Percentiles rank a stretch among this genome's conserved stretches.
phyloP scores from a whole-genome alignment of 2,329 filamentous ascomycete species.

The Colletotrichum sp. region DNA sequence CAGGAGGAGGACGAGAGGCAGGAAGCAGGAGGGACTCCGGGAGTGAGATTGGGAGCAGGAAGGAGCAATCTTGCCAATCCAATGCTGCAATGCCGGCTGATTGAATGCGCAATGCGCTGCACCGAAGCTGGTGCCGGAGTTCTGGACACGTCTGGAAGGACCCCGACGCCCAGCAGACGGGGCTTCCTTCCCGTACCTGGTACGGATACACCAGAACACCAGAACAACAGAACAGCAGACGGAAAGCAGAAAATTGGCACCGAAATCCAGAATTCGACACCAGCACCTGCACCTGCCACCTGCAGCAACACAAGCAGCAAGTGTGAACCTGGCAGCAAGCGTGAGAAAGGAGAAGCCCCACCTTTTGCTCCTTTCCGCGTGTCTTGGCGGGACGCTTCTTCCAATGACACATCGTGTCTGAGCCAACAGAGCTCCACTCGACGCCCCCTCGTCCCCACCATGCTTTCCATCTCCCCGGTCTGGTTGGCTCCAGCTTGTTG shows the following conservation, averaged over 20 bases:
- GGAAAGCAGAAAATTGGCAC: neutral
- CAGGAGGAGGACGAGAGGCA: neutral
- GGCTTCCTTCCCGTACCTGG: neutral
- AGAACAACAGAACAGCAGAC: neutral
- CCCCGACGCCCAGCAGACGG: neutral
- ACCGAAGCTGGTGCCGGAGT: neutral
- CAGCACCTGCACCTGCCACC: neutral
- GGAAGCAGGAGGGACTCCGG: neutral
- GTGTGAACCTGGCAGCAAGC: neutral
- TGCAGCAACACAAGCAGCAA: neutral
- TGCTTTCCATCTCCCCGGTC: neutral
- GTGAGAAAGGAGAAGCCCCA: neutral
- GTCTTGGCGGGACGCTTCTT: constrained; percentile 9
- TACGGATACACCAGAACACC: neutral
- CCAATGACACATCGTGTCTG: neutral
- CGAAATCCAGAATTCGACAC: neutral
- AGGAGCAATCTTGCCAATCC: neutral
- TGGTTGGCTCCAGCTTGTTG: constrained; percentile 8
- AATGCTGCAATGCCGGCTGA: neutral
- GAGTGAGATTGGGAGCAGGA: neutral
- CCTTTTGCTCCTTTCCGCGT: constrained; percentile 14
- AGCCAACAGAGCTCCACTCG: neutral
- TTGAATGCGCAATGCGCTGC: neutral
- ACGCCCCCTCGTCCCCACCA: neutral
- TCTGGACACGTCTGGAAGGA: neutral